Evolutionary conservation across 2,329 filamentous ascomycete genomes (phyloP).

Genomic region (Davidsoniella eucalypti): DNA sequence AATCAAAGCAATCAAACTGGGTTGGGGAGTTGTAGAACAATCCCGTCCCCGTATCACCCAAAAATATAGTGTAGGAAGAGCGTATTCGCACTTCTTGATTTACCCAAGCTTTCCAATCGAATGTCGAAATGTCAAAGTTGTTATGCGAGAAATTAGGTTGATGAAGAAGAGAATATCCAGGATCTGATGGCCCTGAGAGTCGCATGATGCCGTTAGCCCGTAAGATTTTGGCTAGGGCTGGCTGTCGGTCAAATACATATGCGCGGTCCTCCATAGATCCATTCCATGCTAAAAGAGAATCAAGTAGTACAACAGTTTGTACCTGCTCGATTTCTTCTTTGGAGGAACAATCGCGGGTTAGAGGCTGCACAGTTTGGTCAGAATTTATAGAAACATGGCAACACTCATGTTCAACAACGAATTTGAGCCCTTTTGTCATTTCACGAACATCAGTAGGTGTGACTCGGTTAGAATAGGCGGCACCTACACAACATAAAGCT

Average conservation of each 20-base stretch:
- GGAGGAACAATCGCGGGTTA: constrained; percentile 18
- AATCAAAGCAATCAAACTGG: constrained; percentile 45
- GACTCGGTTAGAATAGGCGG: constrained; percentile 54
- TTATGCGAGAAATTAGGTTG: constrained; percentile 33
- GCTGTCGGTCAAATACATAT: constrained; percentile 27
- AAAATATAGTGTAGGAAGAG: constrained; percentile 46
- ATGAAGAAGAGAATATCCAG: constrained; percentile 41
- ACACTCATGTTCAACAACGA: constrained; percentile 41
- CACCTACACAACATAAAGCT: constrained; percentile 56
- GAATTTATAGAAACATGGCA: constrained; percentile 24
- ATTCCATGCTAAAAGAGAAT: constrained; percentile 19
- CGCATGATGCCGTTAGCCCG: neutral
- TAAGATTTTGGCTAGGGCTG: neutral
- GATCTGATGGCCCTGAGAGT: neutral
- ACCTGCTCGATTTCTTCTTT: constrained; percentile 44
- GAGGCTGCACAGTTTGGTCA: constrained; percentile 11
- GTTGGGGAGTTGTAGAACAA: constrained; percentile 56
- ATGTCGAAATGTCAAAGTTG: constrained; percentile 32
- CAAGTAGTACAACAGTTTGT: constrained; percentile 22
- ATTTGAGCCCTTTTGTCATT: constrained; percentile 47
- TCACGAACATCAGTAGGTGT: constrained; percentile 44
- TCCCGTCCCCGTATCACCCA: constrained; percentile 47
- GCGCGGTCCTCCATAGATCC: constrained; percentile 50
- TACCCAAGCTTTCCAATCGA: constrained; percentile 52
- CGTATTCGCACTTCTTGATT: constrained; percentile 54